These are phyloP conservation scores for Podospora pseudoanserina DNA, from an alignment of 495 filamentous ascomycete genomes.

Conservation along the genomic window DNA sequence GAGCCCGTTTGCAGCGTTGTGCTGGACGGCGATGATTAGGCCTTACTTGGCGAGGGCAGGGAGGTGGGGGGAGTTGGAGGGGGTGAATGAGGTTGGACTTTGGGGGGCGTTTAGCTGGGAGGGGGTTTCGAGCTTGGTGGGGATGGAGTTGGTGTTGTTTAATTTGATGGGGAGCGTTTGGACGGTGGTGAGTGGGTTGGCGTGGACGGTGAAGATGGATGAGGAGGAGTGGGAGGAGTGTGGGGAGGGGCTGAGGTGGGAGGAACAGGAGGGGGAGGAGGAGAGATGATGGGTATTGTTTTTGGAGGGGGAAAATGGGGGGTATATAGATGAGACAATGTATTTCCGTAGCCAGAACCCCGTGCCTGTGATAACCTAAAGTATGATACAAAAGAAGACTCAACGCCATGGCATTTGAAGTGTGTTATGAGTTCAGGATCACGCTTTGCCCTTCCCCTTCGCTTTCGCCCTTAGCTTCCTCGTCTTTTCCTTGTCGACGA, in stretches of 20 bases:
- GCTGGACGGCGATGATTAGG: slow-evolving; percentile 31
- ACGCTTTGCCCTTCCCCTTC: slow-evolving; percentile 14
- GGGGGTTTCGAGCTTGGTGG: slow-evolving; percentile 34
- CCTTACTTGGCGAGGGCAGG: slow-evolving; percentile 19
- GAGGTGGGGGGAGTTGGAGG: slow-evolving; percentile 7
- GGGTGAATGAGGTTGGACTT: slow-evolving; percentile 11
- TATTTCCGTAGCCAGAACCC: background rate
- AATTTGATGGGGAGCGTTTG: slow-evolving; percentile 33
- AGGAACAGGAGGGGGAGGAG: slow-evolving; percentile 2
- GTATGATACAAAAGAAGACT: background rate
- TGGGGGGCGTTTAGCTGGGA: slow-evolving; percentile 19
- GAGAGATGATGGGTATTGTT: background rate
- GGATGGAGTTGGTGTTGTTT: slow-evolving; percentile 33
- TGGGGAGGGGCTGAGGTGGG: slow-evolving; percentile 2
- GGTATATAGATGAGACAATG: background rate
- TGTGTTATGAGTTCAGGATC: background rate
- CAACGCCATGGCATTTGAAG: background rate
- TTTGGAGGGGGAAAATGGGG: background rate
- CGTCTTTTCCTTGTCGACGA: slow-evolving; percentile 57
- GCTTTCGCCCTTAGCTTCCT: slow-evolving; percentile 34
- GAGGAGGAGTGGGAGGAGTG: slow-evolving; percentile 40
- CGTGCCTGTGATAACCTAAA: background rate
- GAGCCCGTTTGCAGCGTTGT: slow-evolving; percentile 32
- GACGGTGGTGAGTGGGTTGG: slow-evolving; percentile 29
- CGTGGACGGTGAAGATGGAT: slow-evolving; percentile 29